Base-by-base conservation (phyloP, 2,329 filamentous ascomycete species). In the Cercospora sp. region DNA sequence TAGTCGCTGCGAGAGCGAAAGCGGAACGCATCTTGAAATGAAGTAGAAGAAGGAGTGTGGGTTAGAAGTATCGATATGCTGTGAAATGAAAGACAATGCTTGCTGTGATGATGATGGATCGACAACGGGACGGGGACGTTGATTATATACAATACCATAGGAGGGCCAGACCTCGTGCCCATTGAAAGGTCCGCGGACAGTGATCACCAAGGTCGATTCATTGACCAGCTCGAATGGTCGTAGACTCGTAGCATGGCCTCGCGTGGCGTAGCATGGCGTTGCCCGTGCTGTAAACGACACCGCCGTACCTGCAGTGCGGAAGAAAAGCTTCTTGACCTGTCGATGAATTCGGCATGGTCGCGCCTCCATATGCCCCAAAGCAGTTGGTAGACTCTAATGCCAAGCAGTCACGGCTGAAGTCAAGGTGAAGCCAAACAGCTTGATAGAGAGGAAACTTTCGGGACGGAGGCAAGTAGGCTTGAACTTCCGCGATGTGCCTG, bases 241-340 rank as follows among this genome's bases (percentile, higher is more conserved):
- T 53, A 53, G 49, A 3, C 49, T 26, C 49, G 49, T 58, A 58
- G 55, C 28, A 58, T 32, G 53, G 26, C 13, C 53, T 30, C 53
- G 30, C 53, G 26, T 32, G 55, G 55, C 28, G 28, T 58, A 18
- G 26, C 55, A 58, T 58, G 55, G 55, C 55, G 55, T 53, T 32
- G 55, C 55, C 55, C 55, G 32, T 58, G 55, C 51, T 57, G 51
- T 26, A 18, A 58, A 58, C 55, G 55, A 58, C 55, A 58, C 55
- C 32, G 55, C 28, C 26, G 55, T 37, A 21, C 16, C 32, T 32
- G 55, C 26, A 18, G 16, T 16, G 3, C 9, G 26, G 24, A 21
- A 16, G 10, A 53, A 58, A 58, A 58, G 28, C 55, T 34, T 58
- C 55, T 10, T 37, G 9, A 26, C 2, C 7, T 9, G 28, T 9